Conservation (phyloP, 805 yeast species). For the Candida jianshihensis region DNA sequence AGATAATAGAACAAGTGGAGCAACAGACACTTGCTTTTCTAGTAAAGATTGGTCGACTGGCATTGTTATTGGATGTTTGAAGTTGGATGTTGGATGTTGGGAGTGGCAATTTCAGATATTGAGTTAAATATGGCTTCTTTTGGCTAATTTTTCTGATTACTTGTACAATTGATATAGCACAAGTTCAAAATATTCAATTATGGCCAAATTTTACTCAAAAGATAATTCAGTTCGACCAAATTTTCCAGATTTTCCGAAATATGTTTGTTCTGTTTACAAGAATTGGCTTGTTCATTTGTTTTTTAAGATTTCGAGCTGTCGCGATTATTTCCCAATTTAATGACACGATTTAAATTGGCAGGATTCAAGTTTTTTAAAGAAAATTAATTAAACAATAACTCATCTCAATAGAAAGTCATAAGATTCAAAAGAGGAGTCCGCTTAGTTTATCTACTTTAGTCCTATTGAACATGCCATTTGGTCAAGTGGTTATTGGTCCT, state of each 20-base stretch:
- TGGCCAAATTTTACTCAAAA: too few relatives aligned
- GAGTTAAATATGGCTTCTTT: too few relatives aligned
- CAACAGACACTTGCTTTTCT: slow-evolving; percentile 71
- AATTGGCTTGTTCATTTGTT: not conserved
- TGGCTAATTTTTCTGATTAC: too few relatives aligned
- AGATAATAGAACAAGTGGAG: slow-evolving; percentile 89
- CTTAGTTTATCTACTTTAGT: too few relatives aligned
- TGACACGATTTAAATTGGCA: not conserved
- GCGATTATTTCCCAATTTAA: not conserved
- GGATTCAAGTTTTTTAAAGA: not conserved
- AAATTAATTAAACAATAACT: not conserved
- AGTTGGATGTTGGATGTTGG: not conserved
- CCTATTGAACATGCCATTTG: slow-evolving; percentile 44
- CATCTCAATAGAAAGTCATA: too few relatives aligned
- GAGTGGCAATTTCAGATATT: slow-evolving; percentile 1
- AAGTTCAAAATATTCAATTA: too few relatives aligned
- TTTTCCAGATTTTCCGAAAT: too few relatives aligned
- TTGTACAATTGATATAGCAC: too few relatives aligned
- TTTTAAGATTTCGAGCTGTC: not conserved
- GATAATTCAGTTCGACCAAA: too few relatives aligned
- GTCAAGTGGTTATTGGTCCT: slow-evolving; percentile 93
- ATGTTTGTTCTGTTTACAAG: too few relatives aligned
- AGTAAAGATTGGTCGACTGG: slow-evolving; percentile 18
- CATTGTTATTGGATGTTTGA: too few relatives aligned
- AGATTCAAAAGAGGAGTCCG: not conserved